Evolutionary conservation across 352 stramenopile species (phyloP).

Genomic region (Phytopythium kandeliae): DNA sequence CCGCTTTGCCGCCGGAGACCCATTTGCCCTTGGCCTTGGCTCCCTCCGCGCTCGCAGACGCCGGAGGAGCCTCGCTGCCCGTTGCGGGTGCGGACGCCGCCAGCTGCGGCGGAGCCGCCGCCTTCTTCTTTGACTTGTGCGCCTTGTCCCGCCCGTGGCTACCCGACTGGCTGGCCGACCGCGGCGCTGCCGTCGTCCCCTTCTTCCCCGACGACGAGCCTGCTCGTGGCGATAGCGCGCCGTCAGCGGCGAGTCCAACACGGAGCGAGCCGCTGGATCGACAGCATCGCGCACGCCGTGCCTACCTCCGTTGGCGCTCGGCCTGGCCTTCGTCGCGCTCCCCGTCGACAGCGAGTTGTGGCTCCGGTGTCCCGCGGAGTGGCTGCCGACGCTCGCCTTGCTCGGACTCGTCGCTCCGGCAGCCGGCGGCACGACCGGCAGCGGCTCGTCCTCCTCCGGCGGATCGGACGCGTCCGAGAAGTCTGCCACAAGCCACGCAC

Average conservation of each 20-base stretch:
- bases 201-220: not conserved
- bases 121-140: not conserved
- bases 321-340: not conserved
- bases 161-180: not conserved
- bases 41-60: not conserved
- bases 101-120: not conserved
- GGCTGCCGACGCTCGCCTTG: not conserved
- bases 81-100: not conserved
- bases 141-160: not conserved
- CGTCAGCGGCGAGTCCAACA: no score
- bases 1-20: no score
- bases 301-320: not conserved
- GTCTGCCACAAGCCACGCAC: not conserved
- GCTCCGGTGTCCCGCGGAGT: not conserved
- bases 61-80: not conserved
- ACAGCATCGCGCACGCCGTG: no score
- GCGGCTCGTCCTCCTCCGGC: slow-evolving; percentile 13
- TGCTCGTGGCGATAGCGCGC: not conserved
- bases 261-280: no score
- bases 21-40: not conserved
- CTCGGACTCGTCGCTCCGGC: not conserved
- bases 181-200: not conserved
- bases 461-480: slow-evolving; percentile 7
- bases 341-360: not conserved
- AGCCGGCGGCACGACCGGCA: not conserved